phyloP scores from a whole-genome alignment of 2,329 filamentous ascomycete genomes.

The Aureobasidium sp. region DNA sequence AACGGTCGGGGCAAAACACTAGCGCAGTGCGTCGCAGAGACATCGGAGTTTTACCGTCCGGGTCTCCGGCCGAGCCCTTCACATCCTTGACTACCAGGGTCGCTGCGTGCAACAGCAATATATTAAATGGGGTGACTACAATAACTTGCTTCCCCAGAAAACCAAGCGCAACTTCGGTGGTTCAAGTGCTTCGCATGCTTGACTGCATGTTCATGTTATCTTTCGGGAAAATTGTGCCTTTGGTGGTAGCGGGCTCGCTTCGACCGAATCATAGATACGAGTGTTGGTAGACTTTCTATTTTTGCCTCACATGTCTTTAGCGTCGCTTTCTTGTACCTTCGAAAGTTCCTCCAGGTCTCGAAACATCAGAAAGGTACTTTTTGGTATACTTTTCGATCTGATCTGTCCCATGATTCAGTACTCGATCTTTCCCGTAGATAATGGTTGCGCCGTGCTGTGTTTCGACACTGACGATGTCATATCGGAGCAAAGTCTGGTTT shows the following conservation, averaged over 20 bases:
- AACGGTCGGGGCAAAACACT: conserved; percentile 14
- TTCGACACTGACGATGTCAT: background rate
- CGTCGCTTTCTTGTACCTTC: background rate
- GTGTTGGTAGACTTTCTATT: conserved; percentile 8
- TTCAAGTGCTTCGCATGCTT: background rate
- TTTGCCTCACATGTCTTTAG: conserved; percentile 3
- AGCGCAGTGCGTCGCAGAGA: conserved; percentile 10
- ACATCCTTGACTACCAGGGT: background rate
- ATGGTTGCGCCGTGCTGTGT: background rate
- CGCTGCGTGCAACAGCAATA: background rate
- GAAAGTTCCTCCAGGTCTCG: background rate
- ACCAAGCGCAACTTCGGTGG: background rate
- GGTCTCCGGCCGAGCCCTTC: background rate
- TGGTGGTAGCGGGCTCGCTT: background rate
- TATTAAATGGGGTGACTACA: background rate
- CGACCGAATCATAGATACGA: background rate
- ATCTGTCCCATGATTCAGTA: background rate
- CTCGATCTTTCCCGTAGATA: background rate
- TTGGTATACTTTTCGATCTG: background rate
- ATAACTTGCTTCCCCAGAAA: background rate
- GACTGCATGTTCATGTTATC: background rate
- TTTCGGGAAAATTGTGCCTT: background rate
- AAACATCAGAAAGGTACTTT: background rate
- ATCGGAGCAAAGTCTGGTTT: background rate
- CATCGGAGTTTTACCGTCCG: background rate